These are phyloP conservation scores for Cordyceps pruinosa DNA, from an alignment of 2,329 filamentous ascomycete genomes.

Conservation along the genomic window DNA sequence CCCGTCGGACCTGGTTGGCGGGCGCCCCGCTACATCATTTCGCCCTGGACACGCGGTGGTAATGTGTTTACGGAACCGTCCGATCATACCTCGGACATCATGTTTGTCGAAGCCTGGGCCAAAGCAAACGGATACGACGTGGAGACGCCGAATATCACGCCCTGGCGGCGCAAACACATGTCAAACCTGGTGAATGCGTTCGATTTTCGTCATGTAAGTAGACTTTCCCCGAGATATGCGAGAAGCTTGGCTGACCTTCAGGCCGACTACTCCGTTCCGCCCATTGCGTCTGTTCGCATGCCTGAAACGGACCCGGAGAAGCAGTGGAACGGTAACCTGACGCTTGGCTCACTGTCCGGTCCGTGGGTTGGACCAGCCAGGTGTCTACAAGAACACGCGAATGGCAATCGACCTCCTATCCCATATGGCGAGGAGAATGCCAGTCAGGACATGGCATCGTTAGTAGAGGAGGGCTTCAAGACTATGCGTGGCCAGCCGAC, in stretches of 20 bases:
- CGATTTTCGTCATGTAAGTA: constrained; percentile 32
- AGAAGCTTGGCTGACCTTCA: neutral
- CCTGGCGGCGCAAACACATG: constrained; percentile 22
- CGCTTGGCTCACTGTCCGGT: constrained; percentile 11
- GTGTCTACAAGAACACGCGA: constrained; percentile 25
- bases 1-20: constrained; percentile 32
- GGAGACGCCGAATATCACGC: constrained; percentile 17
- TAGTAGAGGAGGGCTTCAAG: constrained; percentile 46
- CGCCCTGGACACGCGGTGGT: constrained; percentile 46
- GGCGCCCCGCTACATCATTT: constrained; percentile 45
- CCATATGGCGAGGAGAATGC: constrained; percentile 35
- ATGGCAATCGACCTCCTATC: constrained; percentile 21
- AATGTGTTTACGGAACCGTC: constrained; percentile 46
- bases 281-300: constrained; percentile 31
- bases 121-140: constrained; percentile 25
- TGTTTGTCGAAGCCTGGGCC: constrained; percentile 43
- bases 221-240: neutral
- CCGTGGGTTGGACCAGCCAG: constrained; percentile 33
- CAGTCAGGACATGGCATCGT: constrained; percentile 25
- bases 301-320: constrained; percentile 25
- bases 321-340: constrained; percentile 28
- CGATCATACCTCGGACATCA: constrained; percentile 47
- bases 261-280: constrained; percentile 39
- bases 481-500: constrained; percentile 41
- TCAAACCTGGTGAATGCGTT: constrained; percentile 26